A percentile compares a stretch with the other conserved stretches of the same genome.
These are phyloP conservation scores for Scutellaria barbata DNA, from an alignment of 257 asterid species.

Conservation along the genomic window DNA sequence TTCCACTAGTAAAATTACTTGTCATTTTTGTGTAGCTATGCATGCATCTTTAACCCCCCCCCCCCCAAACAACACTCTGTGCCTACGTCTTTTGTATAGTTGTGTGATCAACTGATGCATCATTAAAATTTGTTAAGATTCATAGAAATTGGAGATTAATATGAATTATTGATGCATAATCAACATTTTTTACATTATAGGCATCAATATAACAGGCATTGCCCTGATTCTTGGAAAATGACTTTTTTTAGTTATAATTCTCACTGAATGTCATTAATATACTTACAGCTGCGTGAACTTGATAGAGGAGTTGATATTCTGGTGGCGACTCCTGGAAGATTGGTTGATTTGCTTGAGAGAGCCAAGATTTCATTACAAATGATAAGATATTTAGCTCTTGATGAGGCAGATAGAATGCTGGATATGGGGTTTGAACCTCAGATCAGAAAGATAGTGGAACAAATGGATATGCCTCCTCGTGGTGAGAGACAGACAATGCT, in stretches of 20 bases:
- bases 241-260: constrained; percentile 23
- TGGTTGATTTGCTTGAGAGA: constrained; percentile 89
- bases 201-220: not conserved
- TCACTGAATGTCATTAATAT: constrained; percentile 28
- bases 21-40: too few relatives aligned
- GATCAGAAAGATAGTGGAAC: constrained; percentile 86
- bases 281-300: constrained; percentile 75
- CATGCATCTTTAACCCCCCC: not conserved
- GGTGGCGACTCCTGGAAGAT: constrained; percentile 95
- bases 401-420: constrained; percentile 93
- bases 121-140: not conserved
- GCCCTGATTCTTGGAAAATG: not conserved
- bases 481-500: constrained; percentile 90
- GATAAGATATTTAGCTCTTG: constrained; percentile 84
- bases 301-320: constrained; percentile 96
- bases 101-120: not conserved
- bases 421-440: constrained; percentile 98
- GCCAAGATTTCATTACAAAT: constrained; percentile 75
- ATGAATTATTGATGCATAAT: not conserved
- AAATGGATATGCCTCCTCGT: constrained; percentile 89
- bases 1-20: not conserved
- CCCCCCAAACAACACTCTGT: not conserved
- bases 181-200: not conserved
- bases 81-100: not conserved
- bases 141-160: not conserved